These are phyloP conservation scores for Ceratobasidium sp. DNA, from an alignment of 1,284 basidiomycete genomes.

Conservation along the genomic window DNA sequence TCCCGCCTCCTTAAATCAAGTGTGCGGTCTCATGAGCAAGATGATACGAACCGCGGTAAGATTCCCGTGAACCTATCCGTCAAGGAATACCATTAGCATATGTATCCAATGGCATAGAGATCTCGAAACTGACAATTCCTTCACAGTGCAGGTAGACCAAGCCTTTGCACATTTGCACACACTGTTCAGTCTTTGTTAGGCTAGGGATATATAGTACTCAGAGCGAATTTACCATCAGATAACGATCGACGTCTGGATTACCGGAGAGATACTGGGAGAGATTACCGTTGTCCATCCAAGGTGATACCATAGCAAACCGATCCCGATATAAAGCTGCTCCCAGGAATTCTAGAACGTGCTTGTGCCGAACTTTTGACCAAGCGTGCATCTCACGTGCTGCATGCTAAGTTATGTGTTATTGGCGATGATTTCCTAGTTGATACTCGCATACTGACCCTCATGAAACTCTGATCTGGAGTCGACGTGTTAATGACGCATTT, in stretches of 20 bases:
- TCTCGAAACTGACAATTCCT: constrained; percentile 7
- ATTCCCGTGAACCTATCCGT: constrained; percentile 19
- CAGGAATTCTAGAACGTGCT: not conserved
- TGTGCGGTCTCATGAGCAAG: not conserved
- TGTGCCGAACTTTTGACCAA: not conserved
- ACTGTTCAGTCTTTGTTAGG: not conserved
- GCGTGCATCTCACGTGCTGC: not conserved
- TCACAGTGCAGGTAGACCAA: not conserved
- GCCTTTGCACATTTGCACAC: not conserved
- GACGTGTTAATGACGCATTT: not conserved
- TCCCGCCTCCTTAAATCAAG: not conserved
- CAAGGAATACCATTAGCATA: too few species aligned
- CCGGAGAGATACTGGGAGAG: not conserved
- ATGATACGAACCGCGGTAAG: not conserved
- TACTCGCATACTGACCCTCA: not conserved
- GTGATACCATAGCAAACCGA: not conserved
- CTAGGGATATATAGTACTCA: too few species aligned
- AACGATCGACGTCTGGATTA: not conserved
- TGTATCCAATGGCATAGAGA: too few species aligned
- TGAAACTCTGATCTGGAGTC: too few species aligned
- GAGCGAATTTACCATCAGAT: not conserved
- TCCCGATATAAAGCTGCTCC: not conserved
- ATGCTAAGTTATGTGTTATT: too few species aligned
- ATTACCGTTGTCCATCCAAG: not conserved
- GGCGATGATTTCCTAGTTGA: too few species aligned